A percentile compares a stretch with the other conserved stretches of the same genome.
Evolutionary conservation across 768 basidiomycete species (phyloP).

Genomic region (Termitomyces sp.): DNA sequence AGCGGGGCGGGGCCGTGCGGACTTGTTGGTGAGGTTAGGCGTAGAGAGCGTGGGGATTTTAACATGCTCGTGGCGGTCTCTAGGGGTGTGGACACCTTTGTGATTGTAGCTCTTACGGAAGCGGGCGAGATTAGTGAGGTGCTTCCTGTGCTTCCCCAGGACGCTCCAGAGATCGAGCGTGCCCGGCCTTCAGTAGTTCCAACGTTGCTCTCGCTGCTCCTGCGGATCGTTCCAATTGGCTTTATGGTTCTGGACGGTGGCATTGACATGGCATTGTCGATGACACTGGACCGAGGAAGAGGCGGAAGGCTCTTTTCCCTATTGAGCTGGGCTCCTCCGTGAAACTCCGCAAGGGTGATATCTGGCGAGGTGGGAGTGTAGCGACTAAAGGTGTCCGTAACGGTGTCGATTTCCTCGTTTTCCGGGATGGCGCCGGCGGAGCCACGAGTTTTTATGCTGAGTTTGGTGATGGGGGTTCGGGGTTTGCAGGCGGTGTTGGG

Average conservation of each 20-base stretch:
- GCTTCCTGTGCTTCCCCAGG: not conserved
- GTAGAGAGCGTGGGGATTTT: not conserved
- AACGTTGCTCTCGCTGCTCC: not conserved
- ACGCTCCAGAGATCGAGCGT: not conserved
- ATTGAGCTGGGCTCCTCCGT: not conserved
- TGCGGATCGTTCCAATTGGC: not conserved
- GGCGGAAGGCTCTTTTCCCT: conserved; percentile 4
- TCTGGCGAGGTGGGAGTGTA: not conserved
- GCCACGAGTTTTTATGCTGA: not conserved
- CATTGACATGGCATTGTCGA: no score
- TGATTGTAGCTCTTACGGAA: not conserved
- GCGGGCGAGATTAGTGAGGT: not conserved
- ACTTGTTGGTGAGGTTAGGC: not conserved
- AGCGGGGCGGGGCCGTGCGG: conserved; percentile 9
- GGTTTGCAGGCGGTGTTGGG: not conserved
- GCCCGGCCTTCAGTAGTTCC: not conserved
- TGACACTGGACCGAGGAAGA: not conserved
- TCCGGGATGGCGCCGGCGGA: not conserved
- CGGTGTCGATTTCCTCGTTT: not conserved
- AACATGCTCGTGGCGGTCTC: not conserved
- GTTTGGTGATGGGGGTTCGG: not conserved
- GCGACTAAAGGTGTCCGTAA: not conserved
- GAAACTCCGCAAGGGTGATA: no score
- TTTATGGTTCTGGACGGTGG: not conserved
- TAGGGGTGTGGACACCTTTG: not conserved